These are phyloP conservation scores for Cadophora gregata DNA, from an alignment of 2,329 filamentous ascomycete genomes.

Conservation along the genomic window DNA sequence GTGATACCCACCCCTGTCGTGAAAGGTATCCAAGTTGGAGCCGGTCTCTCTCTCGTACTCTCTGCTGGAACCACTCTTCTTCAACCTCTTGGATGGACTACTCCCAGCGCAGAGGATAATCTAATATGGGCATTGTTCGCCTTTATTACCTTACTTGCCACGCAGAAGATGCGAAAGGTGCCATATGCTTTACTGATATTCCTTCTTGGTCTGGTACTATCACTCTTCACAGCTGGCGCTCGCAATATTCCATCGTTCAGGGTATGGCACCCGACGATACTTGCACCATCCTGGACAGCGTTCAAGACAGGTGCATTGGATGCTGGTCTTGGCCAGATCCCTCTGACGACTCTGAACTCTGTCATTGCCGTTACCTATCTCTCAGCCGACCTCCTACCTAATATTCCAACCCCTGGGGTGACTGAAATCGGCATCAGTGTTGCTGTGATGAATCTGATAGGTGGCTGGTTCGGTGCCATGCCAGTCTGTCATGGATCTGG, in stretches of 20 bases:
- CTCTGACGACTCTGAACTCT: conserved; percentile 90
- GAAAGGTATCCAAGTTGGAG: conserved; percentile 93
- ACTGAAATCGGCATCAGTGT: conserved; percentile 84
- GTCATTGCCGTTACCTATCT: conserved; percentile 86
- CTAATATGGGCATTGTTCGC: conserved; percentile 76
- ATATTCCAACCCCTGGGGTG: conserved; percentile 70
- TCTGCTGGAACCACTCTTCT: conserved; percentile 76
- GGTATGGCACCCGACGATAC: conserved; percentile 64
- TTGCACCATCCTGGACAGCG: conserved; percentile 50
- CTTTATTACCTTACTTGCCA: conserved; percentile 73
- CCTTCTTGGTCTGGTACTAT: conserved; percentile 69
- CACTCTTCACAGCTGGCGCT: conserved; percentile 53
- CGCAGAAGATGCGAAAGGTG: conserved; percentile 67
- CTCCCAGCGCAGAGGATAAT: conserved; percentile 75
- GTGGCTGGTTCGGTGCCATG: conserved; percentile 94
- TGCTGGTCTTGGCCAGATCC: conserved; percentile 75
- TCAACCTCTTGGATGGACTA: conserved; percentile 70
- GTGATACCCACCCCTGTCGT: conserved; percentile 80
- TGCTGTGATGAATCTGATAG: conserved; percentile 79
- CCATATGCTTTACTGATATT: conserved; percentile 83
- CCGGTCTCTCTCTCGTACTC: conserved; percentile 81
- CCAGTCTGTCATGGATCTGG: conserved; percentile 93
- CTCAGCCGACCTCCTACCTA: conserved; percentile 76
- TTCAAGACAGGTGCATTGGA: conserved; percentile 63
- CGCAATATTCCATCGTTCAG: conserved; percentile 56